Percentiles rank a stretch among this genome's conserved stretches.
These are phyloP conservation scores for Cladosporium sp. DNA, from an alignment of 2,329 filamentous ascomycete species.

Conservation along the genomic window DNA sequence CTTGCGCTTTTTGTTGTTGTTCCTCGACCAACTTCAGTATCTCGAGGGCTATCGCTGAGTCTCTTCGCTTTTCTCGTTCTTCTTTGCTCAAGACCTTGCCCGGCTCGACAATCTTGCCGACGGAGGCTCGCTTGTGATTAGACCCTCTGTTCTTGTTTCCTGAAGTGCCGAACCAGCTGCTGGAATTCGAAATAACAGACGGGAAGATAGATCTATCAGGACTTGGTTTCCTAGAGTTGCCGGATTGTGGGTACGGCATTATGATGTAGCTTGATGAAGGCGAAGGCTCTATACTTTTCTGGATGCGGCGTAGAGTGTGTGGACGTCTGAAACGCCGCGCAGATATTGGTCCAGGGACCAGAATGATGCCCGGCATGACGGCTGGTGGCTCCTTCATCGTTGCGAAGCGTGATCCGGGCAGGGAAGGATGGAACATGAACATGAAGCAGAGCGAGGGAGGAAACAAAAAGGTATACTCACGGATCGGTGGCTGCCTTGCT, in stretches of 20 bases:
- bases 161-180: background rate
- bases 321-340: background rate
- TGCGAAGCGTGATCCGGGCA: background rate
- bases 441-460: background rate
- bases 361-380: background rate
- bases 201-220: background rate
- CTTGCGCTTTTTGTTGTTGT: background rate
- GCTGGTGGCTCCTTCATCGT: background rate
- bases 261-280: slow-evolving; percentile 2
- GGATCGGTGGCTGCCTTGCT: background rate
- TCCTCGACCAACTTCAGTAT: background rate
- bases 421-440: background rate
- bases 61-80: slow-evolving; percentile 9
- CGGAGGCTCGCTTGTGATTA: background rate
- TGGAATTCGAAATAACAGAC: background rate
- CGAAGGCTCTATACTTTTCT: slow-evolving; percentile 5
- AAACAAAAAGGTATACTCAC: background rate
- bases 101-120: background rate
- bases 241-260: slow-evolving; percentile 1
- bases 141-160: background rate
- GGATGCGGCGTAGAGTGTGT: slow-evolving; percentile 5
- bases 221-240: background rate
- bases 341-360: background rate
- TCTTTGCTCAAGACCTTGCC: slow-evolving; percentile 13
- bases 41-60: background rate